A percentile compares a stretch with the other conserved stretches of the same genome.
Conservation (phyloP, 805 yeast genomes). For the Candida sithepensis region DNA sequence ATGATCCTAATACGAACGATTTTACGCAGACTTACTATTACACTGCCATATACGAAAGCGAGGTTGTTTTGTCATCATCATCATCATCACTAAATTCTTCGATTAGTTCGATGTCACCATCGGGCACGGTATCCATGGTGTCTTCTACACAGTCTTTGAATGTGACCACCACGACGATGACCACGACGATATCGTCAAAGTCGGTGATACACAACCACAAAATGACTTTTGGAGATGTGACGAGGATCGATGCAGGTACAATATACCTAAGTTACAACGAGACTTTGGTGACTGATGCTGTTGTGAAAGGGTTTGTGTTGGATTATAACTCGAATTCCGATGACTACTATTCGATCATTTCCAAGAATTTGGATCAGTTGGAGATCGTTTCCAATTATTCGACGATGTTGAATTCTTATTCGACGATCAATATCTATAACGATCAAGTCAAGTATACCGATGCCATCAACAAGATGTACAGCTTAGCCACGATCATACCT, state of each 20-base stretch:
- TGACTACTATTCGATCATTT: constrained; percentile 6
- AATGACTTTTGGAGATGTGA: not conserved
- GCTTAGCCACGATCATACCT: constrained; percentile 10
- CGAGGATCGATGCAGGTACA: not conserved
- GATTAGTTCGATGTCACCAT: too few relatives aligned
- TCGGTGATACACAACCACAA: not conserved
- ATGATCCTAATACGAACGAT: not conserved
- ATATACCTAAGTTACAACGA: not conserved
- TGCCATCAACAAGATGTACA: constrained; percentile 6
- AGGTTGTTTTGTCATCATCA: not conserved
- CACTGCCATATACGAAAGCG: not conserved
- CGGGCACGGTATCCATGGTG: not conserved
- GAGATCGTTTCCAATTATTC: constrained; percentile 8
- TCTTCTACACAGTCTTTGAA: not conserved
- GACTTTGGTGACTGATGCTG: not conserved
- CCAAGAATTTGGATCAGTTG: constrained; percentile 1
- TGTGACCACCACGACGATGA: not conserved
- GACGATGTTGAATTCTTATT: constrained; percentile 2
- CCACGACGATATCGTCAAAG: not conserved
- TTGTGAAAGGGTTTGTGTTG: constrained; percentile 5
- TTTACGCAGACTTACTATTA: not conserved
- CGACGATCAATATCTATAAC: constrained; percentile 4
- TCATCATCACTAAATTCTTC: too few relatives aligned
- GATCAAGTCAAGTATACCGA: constrained; percentile 3
- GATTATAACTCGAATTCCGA: constrained; percentile 6